phyloP scores from a whole-genome alignment of 768 basidiomycete genomes.

The Rhodotorula paludigena region DNA sequence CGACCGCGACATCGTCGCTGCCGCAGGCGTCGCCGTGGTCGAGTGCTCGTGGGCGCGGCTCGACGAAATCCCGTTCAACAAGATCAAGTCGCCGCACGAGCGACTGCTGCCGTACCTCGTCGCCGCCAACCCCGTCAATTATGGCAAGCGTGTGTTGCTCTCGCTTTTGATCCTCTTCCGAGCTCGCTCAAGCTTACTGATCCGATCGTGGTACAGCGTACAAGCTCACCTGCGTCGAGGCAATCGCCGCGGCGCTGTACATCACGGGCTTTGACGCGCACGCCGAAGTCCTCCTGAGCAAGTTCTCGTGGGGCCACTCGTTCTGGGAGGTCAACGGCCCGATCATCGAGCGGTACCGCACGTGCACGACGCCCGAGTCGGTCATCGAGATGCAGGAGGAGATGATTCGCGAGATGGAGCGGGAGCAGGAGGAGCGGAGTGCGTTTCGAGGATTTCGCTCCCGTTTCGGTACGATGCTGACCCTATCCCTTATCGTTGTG shows the following conservation, averaged over 20 bases:
- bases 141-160: slow-evolving; percentile 63
- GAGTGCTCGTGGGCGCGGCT: slow-evolving; percentile 97
- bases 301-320: slow-evolving; percentile 85
- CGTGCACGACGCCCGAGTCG: slow-evolving; percentile 63
- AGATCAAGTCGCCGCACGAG: slow-evolving; percentile 90
- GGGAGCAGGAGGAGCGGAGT: slow-evolving; percentile 37
- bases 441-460: too few species aligned
- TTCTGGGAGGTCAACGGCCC: slow-evolving; percentile 77
- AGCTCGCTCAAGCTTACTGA: not conserved
- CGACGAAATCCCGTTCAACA: slow-evolving; percentile 88
- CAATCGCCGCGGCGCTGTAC: slow-evolving; percentile 85
- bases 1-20: slow-evolving; percentile 71
- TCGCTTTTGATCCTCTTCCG: too few species aligned
- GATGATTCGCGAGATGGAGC: slow-evolving; percentile 52
- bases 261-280: slow-evolving; percentile 79
- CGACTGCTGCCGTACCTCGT: slow-evolving; percentile 84
- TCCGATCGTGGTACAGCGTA: slow-evolving; percentile 54
- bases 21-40: slow-evolving; percentile 83
- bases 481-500: not conserved
- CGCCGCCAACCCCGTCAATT: slow-evolving; percentile 95
- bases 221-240: slow-evolving; percentile 78
- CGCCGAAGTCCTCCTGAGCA: slow-evolving; percentile 69
- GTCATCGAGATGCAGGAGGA: slow-evolving; percentile 56
- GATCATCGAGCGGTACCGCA: slow-evolving; percentile 69
- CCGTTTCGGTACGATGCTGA: not conserved